Conservation (phyloP, 1,284 basidiomycete species). For the Ustilago loliicola region DNA sequence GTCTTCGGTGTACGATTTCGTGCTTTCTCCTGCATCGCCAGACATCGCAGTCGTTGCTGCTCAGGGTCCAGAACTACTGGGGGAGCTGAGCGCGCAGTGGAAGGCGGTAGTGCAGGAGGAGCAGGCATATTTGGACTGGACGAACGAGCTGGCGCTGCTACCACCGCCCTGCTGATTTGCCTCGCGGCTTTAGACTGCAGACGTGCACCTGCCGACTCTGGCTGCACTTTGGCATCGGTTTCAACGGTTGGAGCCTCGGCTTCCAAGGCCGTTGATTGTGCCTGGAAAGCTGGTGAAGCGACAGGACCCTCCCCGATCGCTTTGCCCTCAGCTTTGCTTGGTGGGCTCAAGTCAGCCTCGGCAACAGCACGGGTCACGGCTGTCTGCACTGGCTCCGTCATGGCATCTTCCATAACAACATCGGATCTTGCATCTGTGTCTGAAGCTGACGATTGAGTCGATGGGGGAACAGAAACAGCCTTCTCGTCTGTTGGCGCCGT, state of each 20-base stretch:
- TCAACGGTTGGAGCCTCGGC: background rate
- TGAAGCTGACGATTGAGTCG: constrained; percentile 4
- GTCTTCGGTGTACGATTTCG: constrained; percentile 30
- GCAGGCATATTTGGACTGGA: constrained; percentile 27
- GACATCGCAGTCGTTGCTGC: constrained; percentile 45
- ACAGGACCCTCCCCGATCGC: background rate
- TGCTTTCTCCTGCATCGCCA: constrained; percentile 52
- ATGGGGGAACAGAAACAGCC: background rate
- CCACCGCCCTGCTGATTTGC: background rate
- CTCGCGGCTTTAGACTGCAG: constrained; percentile 8
- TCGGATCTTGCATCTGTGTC: background rate
- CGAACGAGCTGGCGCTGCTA: constrained; percentile 13
- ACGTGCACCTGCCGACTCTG: background rate
- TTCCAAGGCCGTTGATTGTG: background rate
- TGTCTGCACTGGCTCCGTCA: background rate
- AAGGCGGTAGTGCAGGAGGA: constrained; percentile 7
- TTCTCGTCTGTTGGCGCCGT: background rate
- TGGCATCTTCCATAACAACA: background rate
- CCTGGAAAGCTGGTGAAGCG: background rate
- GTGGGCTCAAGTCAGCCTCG: background rate
- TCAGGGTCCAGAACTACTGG: constrained; percentile 35
- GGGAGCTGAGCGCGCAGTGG: constrained; percentile 31
- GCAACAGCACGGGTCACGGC: background rate
- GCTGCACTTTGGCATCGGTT: background rate
- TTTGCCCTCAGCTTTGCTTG: background rate